These are phyloP conservation scores for Nematodospora valgi DNA, from an alignment of 805 yeast genomes.

Conservation along the genomic window DNA sequence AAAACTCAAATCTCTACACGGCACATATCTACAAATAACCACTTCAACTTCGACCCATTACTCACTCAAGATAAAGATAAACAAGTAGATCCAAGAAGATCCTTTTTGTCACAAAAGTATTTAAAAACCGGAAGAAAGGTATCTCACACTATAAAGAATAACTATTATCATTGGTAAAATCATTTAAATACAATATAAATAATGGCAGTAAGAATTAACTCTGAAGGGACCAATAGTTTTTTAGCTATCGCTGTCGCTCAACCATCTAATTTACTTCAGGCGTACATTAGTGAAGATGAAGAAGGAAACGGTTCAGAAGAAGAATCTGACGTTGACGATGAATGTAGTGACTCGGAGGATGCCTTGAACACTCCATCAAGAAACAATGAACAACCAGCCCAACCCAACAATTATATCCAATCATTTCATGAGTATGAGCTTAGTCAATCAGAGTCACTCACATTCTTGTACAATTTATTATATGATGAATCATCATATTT, in stretches of 20 bases:
- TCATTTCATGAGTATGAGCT: constrained; percentile 29
- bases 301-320: too few species aligned
- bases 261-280: neutral
- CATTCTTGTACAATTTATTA: constrained; percentile 36
- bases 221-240: neutral
- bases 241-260: neutral
- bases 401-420: constrained; percentile 1
- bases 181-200: neutral
- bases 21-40: neutral
- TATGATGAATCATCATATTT: constrained; percentile 33
- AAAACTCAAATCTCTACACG: neutral
- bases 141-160: too few species aligned
- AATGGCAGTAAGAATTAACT: neutral
- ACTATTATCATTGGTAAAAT: neutral
- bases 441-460: constrained; percentile 38
- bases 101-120: neutral
- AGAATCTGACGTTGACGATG: constrained; percentile 4
- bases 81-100: neutral
- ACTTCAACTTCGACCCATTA: neutral
- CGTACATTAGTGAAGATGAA: too few species aligned
- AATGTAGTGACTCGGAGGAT: constrained; percentile 4
- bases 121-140: neutral
- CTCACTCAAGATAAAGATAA: neutral
- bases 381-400: neutral
- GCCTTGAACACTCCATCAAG: too few species aligned